A percentile compares a stretch with the other conserved stretches of the same genome.
Evolutionary conservation across 345 rosid genomes (phyloP).

Genomic region (Dipteronia dyeriana): DNA sequence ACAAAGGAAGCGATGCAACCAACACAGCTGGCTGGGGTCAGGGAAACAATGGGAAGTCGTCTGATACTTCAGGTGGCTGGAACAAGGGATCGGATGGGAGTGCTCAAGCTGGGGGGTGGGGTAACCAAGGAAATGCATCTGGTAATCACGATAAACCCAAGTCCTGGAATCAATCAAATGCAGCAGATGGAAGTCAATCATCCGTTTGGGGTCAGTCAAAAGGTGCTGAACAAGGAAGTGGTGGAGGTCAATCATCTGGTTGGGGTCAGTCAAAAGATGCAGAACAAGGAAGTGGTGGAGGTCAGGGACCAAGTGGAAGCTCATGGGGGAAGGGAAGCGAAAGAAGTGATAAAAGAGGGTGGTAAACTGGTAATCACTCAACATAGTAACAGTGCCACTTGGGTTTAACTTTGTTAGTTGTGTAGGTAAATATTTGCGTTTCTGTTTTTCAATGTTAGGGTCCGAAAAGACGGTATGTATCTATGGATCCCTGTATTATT

Average conservation of each 20-base stretch:
- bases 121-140: conserved; percentile 9
- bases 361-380: conserved; percentile 22
- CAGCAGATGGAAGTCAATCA: conserved; percentile 19
- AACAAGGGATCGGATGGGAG: not conserved
- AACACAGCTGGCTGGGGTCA: not conserved
- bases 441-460: not conserved
- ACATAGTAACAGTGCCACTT: not conserved
- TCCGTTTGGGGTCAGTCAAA: conserved; percentile 25
- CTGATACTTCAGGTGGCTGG: conserved; percentile 7
- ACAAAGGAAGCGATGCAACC: conserved; percentile 6
- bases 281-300: conserved; percentile 19
- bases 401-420: not conserved
- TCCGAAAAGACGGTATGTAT: not conserved
- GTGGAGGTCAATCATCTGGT: conserved; percentile 12
- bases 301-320: conserved; percentile 24
- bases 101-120: not conserved
- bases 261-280: conserved; percentile 24
- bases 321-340: conserved; percentile 35
- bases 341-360: conserved; percentile 37
- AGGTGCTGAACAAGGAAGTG: conserved; percentile 17
- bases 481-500: not conserved
- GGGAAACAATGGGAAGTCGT: too few species aligned
- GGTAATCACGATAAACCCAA: conserved; percentile 12
- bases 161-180: conserved; percentile 28
- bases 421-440: conserved; percentile 6